Conservation (phyloP, 768 basidiomycete genomes). For the Mycena vitilis region DNA sequence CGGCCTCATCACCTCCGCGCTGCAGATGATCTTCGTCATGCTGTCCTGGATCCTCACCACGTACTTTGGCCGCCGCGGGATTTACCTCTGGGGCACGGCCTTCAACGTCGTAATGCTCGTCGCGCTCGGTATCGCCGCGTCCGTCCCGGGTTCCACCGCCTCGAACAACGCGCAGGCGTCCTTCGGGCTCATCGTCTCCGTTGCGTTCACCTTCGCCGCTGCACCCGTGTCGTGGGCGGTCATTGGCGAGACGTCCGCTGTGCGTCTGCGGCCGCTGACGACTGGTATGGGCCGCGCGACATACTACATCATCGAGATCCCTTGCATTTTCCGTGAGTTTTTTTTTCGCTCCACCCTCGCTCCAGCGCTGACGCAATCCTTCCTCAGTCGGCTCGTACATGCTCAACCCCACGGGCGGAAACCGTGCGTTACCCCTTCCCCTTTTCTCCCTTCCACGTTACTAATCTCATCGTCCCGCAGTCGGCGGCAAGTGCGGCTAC, state of each 20-base stretch:
- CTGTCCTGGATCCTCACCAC: slow-evolving; percentile 37
- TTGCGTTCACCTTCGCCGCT: slow-evolving; percentile 35
- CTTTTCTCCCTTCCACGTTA: neutral
- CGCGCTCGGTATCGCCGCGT: slow-evolving; percentile 32
- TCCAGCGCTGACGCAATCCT: neutral
- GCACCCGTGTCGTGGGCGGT: slow-evolving; percentile 33
- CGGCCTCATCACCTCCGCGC: slow-evolving; percentile 36
- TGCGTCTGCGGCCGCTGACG: slow-evolving; percentile 33
- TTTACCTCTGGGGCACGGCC: slow-evolving; percentile 36
- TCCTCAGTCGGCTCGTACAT: slow-evolving; percentile 29
- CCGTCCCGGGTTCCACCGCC: slow-evolving; percentile 13
- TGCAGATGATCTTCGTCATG: slow-evolving; percentile 37
- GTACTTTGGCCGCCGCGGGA: slow-evolving; percentile 30
- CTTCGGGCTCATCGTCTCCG: slow-evolving; percentile 35
- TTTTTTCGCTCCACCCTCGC: neutral
- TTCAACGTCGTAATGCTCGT: slow-evolving; percentile 36
- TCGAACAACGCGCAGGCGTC: slow-evolving; percentile 25
- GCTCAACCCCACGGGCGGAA: slow-evolving; percentile 36
- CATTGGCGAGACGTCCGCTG: slow-evolving; percentile 32
- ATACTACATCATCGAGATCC: slow-evolving; percentile 37
- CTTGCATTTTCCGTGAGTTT: slow-evolving; percentile 35
- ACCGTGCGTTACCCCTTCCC: slow-evolving; percentile 20
- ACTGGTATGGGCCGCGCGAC: slow-evolving; percentile 34
- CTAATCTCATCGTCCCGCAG: slow-evolving; percentile 14
- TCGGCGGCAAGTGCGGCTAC: slow-evolving; percentile 36